Percentiles rank a stretch among this genome's conserved stretches.
Evolutionary conservation across 192 early-diverging fungal genomes (phyloP).

Genomic region (Polychytrium aggregatum): DNA sequence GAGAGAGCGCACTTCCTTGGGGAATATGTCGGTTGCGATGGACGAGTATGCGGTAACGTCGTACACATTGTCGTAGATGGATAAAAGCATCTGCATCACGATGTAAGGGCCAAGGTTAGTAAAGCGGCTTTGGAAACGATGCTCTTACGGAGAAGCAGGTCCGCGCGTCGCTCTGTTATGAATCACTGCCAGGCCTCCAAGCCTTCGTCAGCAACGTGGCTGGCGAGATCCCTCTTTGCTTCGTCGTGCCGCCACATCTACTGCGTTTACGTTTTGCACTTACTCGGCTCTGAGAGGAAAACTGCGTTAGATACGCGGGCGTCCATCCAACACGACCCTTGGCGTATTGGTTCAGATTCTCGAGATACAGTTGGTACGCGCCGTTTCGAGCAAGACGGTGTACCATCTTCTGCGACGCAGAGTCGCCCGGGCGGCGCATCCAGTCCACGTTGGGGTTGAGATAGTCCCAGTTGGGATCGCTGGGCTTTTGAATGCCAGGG

Average conservation of each 20-base stretch:
- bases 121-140: not conserved
- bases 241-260: not conserved
- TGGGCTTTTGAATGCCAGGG: constrained; percentile 7
- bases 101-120: constrained; percentile 4
- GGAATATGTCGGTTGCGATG: constrained; percentile 1
- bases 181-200: no score
- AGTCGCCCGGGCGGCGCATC: not conserved
- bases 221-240: not conserved
- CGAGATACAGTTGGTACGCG: constrained; percentile 10
- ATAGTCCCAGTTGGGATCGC: constrained; percentile 16
- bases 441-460: constrained; percentile 5
- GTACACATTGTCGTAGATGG: constrained; percentile 29
- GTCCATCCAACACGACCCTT: constrained; percentile 21
- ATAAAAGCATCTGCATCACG: no score
- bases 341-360: constrained; percentile 20
- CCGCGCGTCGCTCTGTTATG: no score
- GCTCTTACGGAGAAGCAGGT: no score
- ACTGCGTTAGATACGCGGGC: constrained; percentile 2
- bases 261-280: not conserved
- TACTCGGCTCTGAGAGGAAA: constrained; percentile 4
- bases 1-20: not conserved
- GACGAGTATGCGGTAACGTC: constrained; percentile 1
- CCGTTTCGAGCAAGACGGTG: constrained; percentile 2
- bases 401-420: constrained; percentile 3
- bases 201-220: no score